Base-by-base conservation (phyloP, 1,284 basidiomycete species). In the Rhodotorula sp. region DNA sequence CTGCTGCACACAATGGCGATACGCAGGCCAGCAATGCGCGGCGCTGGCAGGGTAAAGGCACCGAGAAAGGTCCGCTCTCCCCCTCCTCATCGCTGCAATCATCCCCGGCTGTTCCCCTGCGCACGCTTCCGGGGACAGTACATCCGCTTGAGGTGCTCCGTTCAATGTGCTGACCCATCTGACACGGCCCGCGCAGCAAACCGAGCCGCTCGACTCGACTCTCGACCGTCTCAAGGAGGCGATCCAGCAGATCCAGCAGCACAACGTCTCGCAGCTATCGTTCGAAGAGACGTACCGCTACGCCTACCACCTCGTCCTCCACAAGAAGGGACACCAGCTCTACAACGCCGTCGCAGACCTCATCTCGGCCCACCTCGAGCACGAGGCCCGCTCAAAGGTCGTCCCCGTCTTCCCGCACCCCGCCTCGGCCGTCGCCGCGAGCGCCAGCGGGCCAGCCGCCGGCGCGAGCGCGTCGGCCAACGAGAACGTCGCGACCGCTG, bases 231-330 rank as follows among this genome's bases (percentile, higher is more conserved):
- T 97, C 25, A 86, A 90, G 29, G 84, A 85, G 67, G 97, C 97
- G 76, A 95, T 99, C 77, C 87, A 88, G 69, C 92, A 97, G 84
- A 99, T 99, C 69, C 93, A 97, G 82, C 91, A 93, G 78, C 93
- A 97, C 83, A 92, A 97, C 82, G 93, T 94, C 13, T 89, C 89
- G 67, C 90, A 89, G 79, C 88, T 99, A 41, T 97, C 93, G 25
- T 99, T 95, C 80, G 97, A 99, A 82, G 96, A 97, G 83, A 94
- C 96, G 57, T 80, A 80, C 81, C 87, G 94, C 56, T 94, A 91
- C 80, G 93, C 90, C 32, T 97, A 97, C 82, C 95, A 94, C 81
- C 89, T 98, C 87, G 73, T 72, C 29, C 54, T 72, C 9, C 71
- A 69, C 63, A 72, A 74, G 56, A 73, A 71, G 29, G 95, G 95